phyloP scores from a whole-genome alignment of 768 basidiomycete genomes.

The Russula earlei region DNA sequence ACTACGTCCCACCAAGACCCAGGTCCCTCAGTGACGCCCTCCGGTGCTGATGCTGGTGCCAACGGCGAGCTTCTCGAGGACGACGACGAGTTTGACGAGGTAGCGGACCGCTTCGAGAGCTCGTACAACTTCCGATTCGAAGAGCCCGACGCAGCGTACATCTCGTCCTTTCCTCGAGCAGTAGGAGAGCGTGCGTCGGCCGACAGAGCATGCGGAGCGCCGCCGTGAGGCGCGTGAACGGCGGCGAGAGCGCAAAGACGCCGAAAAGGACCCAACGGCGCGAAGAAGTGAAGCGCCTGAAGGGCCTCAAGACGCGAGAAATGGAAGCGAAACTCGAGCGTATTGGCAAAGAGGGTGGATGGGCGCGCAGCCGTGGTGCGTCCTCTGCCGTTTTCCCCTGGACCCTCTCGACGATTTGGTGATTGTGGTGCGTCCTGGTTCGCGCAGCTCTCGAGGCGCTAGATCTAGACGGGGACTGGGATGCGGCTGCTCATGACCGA shows the following conservation, averaged over 20 bases:
- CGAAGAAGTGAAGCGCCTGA: conserved; percentile 76
- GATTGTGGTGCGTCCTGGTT: background rate
- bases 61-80: conserved; percentile 33
- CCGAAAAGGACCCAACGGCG: conserved; percentile 60
- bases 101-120: conserved; percentile 87
- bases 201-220: conserved; percentile 45
- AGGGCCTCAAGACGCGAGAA: conserved; percentile 79
- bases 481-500: conserved; percentile 71
- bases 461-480: conserved; percentile 91
- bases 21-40: conserved; percentile 17
- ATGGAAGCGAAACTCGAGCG: conserved; percentile 63
- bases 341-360: conserved; percentile 63
- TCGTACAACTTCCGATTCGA: conserved; percentile 98
- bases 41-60: conserved; percentile 20
- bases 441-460: conserved; percentile 51
- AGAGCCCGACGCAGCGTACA: conserved; percentile 66
- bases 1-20: conserved; percentile 19
- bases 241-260: conserved; percentile 68
- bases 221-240: conserved; percentile 82
- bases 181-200: conserved; percentile 52
- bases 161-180: conserved; percentile 70
- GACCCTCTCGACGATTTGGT: background rate
- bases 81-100: conserved; percentile 80
- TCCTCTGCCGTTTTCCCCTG: too few relatives aligned
- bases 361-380: conserved; percentile 27